These are phyloP conservation scores for Glycine soja DNA, from an alignment of 306 rosid genomes.

Conservation along the genomic window DNA sequence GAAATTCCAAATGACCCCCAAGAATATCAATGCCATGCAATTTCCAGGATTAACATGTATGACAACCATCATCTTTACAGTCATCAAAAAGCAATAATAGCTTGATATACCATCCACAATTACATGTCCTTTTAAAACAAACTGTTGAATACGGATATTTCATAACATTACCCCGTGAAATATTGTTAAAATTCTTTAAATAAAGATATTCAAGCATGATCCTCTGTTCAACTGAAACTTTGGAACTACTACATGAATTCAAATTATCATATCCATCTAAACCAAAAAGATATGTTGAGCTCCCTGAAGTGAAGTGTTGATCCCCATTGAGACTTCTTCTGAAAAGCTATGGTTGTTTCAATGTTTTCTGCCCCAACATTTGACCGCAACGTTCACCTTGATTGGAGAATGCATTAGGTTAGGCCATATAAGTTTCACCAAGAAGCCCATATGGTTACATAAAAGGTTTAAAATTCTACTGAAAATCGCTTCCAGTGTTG, in stretches of 20 bases:
- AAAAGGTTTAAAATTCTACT: not conserved
- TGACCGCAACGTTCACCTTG: not conserved
- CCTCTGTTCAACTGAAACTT: constrained; percentile 20
- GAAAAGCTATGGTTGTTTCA: constrained; percentile 32
- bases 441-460: constrained; percentile 9
- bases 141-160: constrained; percentile 37
- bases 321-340: constrained; percentile 15
- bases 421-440: not conserved
- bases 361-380: constrained; percentile 6
- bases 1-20: constrained; percentile 6
- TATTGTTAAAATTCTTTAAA: not conserved
- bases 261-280: constrained; percentile 4
- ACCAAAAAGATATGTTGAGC: not conserved
- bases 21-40: not conserved
- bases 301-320: constrained; percentile 20
- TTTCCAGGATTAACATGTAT: not conserved
- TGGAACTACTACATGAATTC: not conserved
- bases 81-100: constrained; percentile 25
- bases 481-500: constrained; percentile 5
- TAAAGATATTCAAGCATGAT: not conserved
- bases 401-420: constrained; percentile 15
- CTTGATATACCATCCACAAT: not conserved
- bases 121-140: constrained; percentile 28
- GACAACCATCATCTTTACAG: constrained; percentile 7
- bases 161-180: not conserved